Evolutionary conservation across 345 rosid genomes (phyloP).

Genomic region (Linum usitatissimum): DNA sequence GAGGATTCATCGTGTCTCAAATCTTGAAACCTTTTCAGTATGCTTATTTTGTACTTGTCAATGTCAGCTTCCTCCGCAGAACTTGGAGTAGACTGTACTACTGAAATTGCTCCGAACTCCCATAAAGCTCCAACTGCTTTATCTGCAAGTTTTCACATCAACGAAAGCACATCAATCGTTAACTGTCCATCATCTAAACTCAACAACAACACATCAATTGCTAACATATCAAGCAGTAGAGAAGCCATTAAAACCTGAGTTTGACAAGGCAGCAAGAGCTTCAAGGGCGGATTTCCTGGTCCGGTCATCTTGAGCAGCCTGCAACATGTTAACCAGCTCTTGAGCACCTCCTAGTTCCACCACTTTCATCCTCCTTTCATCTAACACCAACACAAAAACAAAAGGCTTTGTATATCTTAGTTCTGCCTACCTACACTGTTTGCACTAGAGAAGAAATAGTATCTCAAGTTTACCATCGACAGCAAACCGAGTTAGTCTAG

Average conservation of each 20-base stretch:
- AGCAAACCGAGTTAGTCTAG: constrained; percentile 78
- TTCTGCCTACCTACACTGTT: background rate
- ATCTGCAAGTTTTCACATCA: constrained; percentile 35
- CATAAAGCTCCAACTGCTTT: constrained; percentile 59
- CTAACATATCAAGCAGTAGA: too few relatives aligned
- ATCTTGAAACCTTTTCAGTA: constrained; percentile 65
- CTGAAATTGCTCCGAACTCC: constrained; percentile 41
- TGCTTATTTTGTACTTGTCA: constrained; percentile 36
- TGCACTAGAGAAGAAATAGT: background rate
- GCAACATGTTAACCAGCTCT: constrained; percentile 70
- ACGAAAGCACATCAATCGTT: background rate
- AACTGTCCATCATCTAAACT: background rate
- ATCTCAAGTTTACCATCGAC: constrained; percentile 42
- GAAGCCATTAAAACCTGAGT: constrained; percentile 31
- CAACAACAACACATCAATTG: too few relatives aligned
- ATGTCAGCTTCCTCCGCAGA: constrained; percentile 47
- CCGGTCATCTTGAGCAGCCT: constrained; percentile 59
- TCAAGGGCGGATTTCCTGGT: constrained; percentile 73
- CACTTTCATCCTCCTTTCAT: constrained; percentile 82
- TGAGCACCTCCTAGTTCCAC: constrained; percentile 83
- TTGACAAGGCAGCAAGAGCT: constrained; percentile 64
- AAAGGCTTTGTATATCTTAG: background rate
- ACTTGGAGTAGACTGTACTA: constrained; percentile 44
- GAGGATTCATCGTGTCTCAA: background rate
- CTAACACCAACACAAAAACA: constrained; percentile 17